A percentile compares a stretch with the other conserved stretches of the same genome.
phyloP scores from a whole-genome alignment of 169 alveolate genomes.

The Theileria equi region DNA sequence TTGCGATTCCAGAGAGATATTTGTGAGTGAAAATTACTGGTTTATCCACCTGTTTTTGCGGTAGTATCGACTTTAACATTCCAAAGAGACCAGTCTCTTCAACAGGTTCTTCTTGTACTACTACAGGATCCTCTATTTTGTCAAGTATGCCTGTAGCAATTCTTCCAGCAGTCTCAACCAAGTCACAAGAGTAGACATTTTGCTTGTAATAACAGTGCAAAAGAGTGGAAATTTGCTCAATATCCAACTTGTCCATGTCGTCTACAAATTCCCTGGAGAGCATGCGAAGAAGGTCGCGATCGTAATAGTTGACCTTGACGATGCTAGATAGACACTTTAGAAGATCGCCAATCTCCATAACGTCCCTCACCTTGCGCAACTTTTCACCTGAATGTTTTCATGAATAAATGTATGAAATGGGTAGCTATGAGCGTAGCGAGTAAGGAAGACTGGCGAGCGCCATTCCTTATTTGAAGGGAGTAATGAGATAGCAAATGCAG shows the following conservation, averaged over 20 bases:
- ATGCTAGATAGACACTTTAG: slow-evolving; percentile 35
- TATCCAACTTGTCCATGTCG: slow-evolving; percentile 26
- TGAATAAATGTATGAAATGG: too few species aligned
- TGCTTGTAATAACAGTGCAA: slow-evolving; percentile 37
- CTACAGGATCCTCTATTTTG: not conserved
- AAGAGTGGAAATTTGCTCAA: slow-evolving; percentile 28
- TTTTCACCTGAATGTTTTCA: slow-evolving; percentile 63
- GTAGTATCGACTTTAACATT: not conserved
- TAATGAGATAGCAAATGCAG: too few species aligned
- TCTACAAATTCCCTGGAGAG: slow-evolving; percentile 57
- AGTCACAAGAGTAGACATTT: slow-evolving; percentile 47
- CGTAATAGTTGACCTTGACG: slow-evolving; percentile 37
- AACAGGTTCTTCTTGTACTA: not conserved
- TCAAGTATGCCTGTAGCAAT: not conserved
- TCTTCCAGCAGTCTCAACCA: slow-evolving; percentile 44
- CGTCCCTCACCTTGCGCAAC: slow-evolving; percentile 55
- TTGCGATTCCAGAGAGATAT: slow-evolving; percentile 5
- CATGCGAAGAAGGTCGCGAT: slow-evolving; percentile 39
- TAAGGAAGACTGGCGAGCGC: too few species aligned
- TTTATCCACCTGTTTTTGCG: not conserved
- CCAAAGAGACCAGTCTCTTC: not conserved
- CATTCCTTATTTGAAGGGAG: too few species aligned
- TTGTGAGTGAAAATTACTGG: not conserved
- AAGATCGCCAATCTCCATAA: slow-evolving; percentile 27
- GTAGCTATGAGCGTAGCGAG: too few species aligned